Percentiles rank a stretch among this genome's conserved stretches.
phyloP scores from a whole-genome alignment of 1,284 basidiomycete genomes.

The Trametes versicolor region DNA sequence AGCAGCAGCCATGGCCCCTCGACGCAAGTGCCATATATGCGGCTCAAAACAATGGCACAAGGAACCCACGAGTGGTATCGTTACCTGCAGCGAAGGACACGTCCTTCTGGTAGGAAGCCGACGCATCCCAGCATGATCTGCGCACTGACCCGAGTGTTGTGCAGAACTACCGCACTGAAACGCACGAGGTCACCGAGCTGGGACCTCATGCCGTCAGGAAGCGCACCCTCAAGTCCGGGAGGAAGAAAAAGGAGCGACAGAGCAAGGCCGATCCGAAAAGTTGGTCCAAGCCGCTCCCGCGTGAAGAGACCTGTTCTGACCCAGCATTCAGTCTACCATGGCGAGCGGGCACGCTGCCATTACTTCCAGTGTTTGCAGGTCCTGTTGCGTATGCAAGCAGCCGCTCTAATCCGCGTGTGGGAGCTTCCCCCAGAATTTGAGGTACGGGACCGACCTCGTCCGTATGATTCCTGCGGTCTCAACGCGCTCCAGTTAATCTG shows the following conservation, averaged over 20 bases:
- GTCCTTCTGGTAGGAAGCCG: constrained; percentile 67
- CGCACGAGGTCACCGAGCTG: constrained; percentile 64
- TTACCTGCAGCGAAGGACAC: constrained; percentile 83
- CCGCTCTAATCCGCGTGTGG: constrained; percentile 73
- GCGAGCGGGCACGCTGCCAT: constrained; percentile 76
- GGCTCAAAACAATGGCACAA: constrained; percentile 85
- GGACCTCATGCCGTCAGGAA: constrained; percentile 70
- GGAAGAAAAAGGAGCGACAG: constrained; percentile 57
- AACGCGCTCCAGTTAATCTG: constrained; percentile 67
- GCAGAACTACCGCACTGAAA: constrained; percentile 81
- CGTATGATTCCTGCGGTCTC: not conserved
- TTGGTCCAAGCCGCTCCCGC: constrained; percentile 43
- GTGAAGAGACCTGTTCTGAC: constrained; percentile 1
- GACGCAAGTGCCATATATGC: constrained; percentile 71
- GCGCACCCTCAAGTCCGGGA: constrained; percentile 63
- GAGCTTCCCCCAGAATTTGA: constrained; percentile 81
- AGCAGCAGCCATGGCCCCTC: constrained; percentile 54
- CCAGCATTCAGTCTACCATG: constrained; percentile 75
- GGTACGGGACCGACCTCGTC: constrained; percentile 50
- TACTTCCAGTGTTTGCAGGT: constrained; percentile 87
- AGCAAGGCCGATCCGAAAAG: constrained; percentile 67
- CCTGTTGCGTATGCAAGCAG: constrained; percentile 79
- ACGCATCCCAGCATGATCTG: not conserved
- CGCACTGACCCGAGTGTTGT: too few relatives aligned
- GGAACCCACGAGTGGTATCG: constrained; percentile 73